A percentile compares a stretch with the other conserved stretches of the same genome.
Evolutionary conservation across 306 rosid species (phyloP).

Genomic region (Arachis hypogaea): DNA sequence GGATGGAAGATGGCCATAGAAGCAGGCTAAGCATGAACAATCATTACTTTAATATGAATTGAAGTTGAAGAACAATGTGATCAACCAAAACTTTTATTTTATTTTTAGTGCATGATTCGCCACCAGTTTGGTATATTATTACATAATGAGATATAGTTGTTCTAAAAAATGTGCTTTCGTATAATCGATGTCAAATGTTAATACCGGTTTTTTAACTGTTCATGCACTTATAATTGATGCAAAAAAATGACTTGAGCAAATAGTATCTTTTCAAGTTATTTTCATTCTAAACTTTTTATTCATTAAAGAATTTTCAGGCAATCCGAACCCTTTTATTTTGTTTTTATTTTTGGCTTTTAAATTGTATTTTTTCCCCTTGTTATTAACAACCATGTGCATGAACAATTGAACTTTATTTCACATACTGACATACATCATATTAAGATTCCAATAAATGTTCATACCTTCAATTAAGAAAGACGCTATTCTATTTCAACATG

Average conservation of each 20-base stretch:
- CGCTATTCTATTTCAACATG: neutral
- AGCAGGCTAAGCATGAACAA: slow-evolving; percentile 44
- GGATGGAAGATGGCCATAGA: slow-evolving; percentile 46
- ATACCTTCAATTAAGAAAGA: neutral
- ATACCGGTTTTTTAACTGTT: neutral
- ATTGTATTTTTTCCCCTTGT: too few relatives aligned
- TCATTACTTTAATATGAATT: slow-evolving; percentile 50
- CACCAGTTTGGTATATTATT: slow-evolving; percentile 7
- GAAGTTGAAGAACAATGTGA: slow-evolving; percentile 39
- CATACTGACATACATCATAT: neutral
- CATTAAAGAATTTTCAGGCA: too few relatives aligned
- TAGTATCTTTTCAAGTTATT: too few relatives aligned
- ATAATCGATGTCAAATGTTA: slow-evolving; percentile 7
- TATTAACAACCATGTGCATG: neutral
- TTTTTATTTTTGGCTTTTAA: too few relatives aligned
- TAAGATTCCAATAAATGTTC: slow-evolving; percentile 12
- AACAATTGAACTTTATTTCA: neutral
- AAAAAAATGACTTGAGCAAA: too few relatives aligned
- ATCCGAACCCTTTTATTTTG: too few relatives aligned
- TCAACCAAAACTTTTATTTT: neutral
- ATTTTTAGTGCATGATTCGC: slow-evolving; percentile 38
- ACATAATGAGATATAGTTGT: slow-evolving; percentile 6
- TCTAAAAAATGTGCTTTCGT: slow-evolving; percentile 34
- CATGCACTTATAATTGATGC: too few relatives aligned
- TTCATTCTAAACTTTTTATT: too few relatives aligned